These are phyloP conservation scores for Penicillium thymicola DNA, from an alignment of 2,329 filamentous ascomycete species.

Conservation along the genomic window DNA sequence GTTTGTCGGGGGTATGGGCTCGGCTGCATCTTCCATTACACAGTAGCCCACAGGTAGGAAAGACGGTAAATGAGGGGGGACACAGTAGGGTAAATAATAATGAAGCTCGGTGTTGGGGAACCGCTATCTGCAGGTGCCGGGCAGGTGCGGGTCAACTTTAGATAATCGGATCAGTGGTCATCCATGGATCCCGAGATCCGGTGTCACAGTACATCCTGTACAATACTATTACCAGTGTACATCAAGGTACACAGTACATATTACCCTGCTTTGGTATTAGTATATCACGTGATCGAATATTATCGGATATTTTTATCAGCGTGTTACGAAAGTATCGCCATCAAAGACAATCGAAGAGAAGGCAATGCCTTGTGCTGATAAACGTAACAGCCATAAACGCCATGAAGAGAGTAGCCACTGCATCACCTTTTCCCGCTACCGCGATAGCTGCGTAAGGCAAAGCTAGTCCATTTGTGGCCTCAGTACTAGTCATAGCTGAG, in stretches of 20 bases:
- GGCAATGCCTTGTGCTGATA: too few relatives aligned
- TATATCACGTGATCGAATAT: too few relatives aligned
- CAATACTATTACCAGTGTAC: not conserved
- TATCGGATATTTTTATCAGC: too few relatives aligned
- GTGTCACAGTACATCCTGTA: not conserved
- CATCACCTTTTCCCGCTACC: too few relatives aligned
- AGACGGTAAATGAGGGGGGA: not conserved
- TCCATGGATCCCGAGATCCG: not conserved
- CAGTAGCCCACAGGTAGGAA: not conserved
- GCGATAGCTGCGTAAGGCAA: too few relatives aligned
- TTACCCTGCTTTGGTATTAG: too few relatives aligned
- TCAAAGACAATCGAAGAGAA: too few relatives aligned
- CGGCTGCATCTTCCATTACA: slow-evolving; percentile 16
- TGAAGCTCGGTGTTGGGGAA: slow-evolving; percentile 8
- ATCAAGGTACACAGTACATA: not conserved
- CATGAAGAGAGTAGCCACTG: too few relatives aligned
- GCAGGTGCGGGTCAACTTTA: slow-evolving; percentile 21
- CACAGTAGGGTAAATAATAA: not conserved
- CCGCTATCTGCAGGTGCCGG: slow-evolving; percentile 10
- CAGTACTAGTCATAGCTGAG: too few relatives aligned
- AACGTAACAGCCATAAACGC: too few relatives aligned
- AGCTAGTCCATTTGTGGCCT: too few relatives aligned
- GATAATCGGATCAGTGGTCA: slow-evolving; percentile 13
- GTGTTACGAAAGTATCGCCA: too few relatives aligned
- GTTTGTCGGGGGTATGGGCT: not conserved